Evolutionary conservation across 306 rosid genomes (phyloP).

Genomic region (Lathyrus tuberosus): DNA sequence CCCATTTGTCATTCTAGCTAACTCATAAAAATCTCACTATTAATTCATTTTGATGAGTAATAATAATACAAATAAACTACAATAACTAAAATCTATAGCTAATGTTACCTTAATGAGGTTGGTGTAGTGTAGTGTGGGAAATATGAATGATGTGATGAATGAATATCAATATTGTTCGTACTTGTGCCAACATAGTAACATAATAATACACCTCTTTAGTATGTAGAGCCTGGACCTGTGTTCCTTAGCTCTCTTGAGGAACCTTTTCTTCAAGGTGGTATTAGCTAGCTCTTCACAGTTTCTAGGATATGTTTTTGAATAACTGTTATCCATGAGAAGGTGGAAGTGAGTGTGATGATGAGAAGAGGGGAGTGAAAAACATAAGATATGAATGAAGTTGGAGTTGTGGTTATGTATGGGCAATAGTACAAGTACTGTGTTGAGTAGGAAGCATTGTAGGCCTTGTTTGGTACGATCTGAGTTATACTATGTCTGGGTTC

Average conservation of each 20-base stretch:
- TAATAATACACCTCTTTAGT: slow-evolving; percentile 58
- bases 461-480: slow-evolving; percentile 39
- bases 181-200: slow-evolving; percentile 65
- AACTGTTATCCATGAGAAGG: slow-evolving; percentile 42
- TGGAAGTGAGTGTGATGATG: neutral
- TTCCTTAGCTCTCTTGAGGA: slow-evolving; percentile 52
- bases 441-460: slow-evolving; percentile 25
- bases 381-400: neutral
- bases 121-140: slow-evolving; percentile 35
- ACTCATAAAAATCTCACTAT: too few species aligned
- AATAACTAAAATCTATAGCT: neutral
- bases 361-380: neutral
- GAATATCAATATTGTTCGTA: slow-evolving; percentile 44
- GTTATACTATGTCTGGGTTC: slow-evolving; percentile 32
- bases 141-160: neutral
- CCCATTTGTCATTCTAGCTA: neutral
- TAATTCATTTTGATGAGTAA: too few species aligned
- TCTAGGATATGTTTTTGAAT: slow-evolving; percentile 40
- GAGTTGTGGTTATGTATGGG: neutral
- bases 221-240: slow-evolving; percentile 59
- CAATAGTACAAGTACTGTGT: neutral
- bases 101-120: slow-evolving; percentile 31
- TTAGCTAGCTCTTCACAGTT: neutral
- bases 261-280: slow-evolving; percentile 55
- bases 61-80: neutral